Evolutionary conservation across 495 filamentous ascomycete genomes (phyloP).

Genomic region (Penicillium odoratum): DNA sequence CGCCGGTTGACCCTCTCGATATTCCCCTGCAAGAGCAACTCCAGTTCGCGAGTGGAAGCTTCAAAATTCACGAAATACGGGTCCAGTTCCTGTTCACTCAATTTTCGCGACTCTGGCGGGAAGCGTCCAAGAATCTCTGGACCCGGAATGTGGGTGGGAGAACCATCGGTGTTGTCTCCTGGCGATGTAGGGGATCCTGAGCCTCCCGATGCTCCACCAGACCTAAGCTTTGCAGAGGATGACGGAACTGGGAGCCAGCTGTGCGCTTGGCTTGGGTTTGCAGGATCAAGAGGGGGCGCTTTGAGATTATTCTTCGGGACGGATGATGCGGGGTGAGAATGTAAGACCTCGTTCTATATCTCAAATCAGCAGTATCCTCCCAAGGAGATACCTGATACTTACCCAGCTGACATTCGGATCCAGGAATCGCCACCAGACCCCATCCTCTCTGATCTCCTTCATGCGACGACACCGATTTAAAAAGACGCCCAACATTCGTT

Average conservation of each 20-base stretch:
- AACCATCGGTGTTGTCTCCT: slow-evolving; percentile 43
- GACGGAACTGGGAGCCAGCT: slow-evolving; percentile 84
- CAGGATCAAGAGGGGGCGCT: slow-evolving; percentile 88
- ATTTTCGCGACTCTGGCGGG: slow-evolving; percentile 70
- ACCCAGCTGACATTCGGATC: slow-evolving; percentile 99
- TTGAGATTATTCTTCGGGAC: slow-evolving; percentile 92
- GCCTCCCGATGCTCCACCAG: slow-evolving; percentile 25
- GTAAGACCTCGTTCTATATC: slow-evolving; percentile 80
- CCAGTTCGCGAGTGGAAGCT: slow-evolving; percentile 80
- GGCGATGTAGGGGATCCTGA: slow-evolving; percentile 55
- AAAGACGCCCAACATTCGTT: slow-evolving; percentile 94
- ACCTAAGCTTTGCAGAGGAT: slow-evolving; percentile 79
- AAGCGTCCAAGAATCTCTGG: slow-evolving; percentile 75
- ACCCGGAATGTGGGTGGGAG: slow-evolving; percentile 55
- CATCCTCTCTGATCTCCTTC: slow-evolving; percentile 91
- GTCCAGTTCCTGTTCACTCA: slow-evolving; percentile 88
- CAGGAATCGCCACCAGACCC: slow-evolving; percentile 95
- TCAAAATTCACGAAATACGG: slow-evolving; percentile 95
- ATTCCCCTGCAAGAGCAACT: slow-evolving; percentile 79
- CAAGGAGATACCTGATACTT: slow-evolving; percentile 14
- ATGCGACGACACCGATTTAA: slow-evolving; percentile 89
- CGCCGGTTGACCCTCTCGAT: slow-evolving; percentile 95
- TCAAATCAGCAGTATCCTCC: neutral
- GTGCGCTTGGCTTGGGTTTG: slow-evolving; percentile 87
- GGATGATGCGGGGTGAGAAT: slow-evolving; percentile 83